phyloP scores from a whole-genome alignment of 2,329 filamentous ascomycete genomes.

The Colletotrichum filicis region DNA sequence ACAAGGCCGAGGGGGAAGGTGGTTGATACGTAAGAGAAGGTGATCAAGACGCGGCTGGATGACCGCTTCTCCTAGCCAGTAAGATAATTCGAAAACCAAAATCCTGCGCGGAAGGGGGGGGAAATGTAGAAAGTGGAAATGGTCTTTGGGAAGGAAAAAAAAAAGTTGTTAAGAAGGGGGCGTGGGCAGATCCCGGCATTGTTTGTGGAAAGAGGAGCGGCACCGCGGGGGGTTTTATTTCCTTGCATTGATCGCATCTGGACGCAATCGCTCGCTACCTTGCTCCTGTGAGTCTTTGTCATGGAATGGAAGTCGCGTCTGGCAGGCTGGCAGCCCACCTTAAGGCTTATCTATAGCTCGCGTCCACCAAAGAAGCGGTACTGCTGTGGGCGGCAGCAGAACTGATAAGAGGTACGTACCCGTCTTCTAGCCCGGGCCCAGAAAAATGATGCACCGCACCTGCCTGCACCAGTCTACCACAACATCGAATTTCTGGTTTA shows the following conservation, averaged over 20 bases:
- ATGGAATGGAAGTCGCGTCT: too few species aligned
- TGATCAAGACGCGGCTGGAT: neutral
- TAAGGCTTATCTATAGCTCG: too few species aligned
- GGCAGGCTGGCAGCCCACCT: too few species aligned
- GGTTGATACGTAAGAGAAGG: too few species aligned
- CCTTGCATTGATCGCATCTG: neutral
- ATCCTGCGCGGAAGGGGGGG: neutral
- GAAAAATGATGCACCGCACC: conserved; percentile 26
- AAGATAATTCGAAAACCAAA: neutral
- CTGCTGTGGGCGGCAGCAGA: neutral
- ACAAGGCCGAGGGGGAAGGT: neutral
- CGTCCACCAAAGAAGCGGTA: too few species aligned
- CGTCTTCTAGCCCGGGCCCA: neutral
- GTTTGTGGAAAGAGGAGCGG: neutral
- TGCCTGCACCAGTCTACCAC: conserved; percentile 6
- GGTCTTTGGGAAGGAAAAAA: neutral
- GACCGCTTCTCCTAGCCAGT: conserved; percentile 6
- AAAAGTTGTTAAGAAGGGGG: neutral
- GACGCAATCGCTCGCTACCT: too few species aligned
- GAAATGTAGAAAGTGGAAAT: neutral
- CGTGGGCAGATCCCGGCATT: neutral
- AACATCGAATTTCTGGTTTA: conserved; percentile 36
- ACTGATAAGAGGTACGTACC: conserved; percentile 23
- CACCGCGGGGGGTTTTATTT: conserved; percentile 25
- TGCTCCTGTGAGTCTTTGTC: too few species aligned